Evolutionary conservation across 2,329 filamentous ascomycete species (phyloP).

Genomic region (Colletotrichum agaves): DNA sequence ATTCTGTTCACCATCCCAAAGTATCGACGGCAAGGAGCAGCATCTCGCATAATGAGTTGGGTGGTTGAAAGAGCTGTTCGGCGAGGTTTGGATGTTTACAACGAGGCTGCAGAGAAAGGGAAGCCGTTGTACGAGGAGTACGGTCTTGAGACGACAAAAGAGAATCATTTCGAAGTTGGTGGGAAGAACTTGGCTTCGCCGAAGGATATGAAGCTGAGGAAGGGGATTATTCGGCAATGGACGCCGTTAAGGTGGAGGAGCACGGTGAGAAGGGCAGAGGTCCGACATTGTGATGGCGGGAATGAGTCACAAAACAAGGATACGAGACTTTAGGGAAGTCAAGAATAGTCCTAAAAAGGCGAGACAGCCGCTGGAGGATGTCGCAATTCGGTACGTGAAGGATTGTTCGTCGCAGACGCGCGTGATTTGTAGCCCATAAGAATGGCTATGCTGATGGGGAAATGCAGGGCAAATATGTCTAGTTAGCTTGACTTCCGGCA

Average conservation of each 20-base stretch:
- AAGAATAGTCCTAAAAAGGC: too few relatives aligned
- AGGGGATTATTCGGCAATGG: background rate
- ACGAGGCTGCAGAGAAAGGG: slow-evolving; percentile 48
- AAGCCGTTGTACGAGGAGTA: slow-evolving; percentile 47
- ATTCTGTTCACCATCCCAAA: slow-evolving; percentile 50
- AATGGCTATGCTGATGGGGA: too few relatives aligned
- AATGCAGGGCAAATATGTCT: too few relatives aligned
- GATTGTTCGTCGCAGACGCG: too few relatives aligned
- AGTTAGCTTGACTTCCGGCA: too few relatives aligned
- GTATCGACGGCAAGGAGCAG: slow-evolving; percentile 49
- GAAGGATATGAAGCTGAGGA: background rate
- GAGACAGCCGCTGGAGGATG: too few relatives aligned
- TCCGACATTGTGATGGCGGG: background rate
- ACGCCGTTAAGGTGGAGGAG: slow-evolving; percentile 18
- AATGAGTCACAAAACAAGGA: too few relatives aligned
- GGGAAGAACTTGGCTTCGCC: background rate
- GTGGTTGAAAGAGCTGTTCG: slow-evolving; percentile 48
- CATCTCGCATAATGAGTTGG: slow-evolving; percentile 48
- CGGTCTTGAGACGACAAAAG: slow-evolving; percentile 46
- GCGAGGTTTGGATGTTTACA: slow-evolving; percentile 47
- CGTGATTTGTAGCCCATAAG: too few relatives aligned
- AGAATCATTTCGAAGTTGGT: background rate
- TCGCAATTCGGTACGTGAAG: too few relatives aligned
- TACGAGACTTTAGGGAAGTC: too few relatives aligned
- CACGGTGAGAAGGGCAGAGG: background rate